These are phyloP conservation scores for Halophytophthora polymorphica DNA, from an alignment of 352 stramenopile species.

Conservation along the genomic window DNA sequence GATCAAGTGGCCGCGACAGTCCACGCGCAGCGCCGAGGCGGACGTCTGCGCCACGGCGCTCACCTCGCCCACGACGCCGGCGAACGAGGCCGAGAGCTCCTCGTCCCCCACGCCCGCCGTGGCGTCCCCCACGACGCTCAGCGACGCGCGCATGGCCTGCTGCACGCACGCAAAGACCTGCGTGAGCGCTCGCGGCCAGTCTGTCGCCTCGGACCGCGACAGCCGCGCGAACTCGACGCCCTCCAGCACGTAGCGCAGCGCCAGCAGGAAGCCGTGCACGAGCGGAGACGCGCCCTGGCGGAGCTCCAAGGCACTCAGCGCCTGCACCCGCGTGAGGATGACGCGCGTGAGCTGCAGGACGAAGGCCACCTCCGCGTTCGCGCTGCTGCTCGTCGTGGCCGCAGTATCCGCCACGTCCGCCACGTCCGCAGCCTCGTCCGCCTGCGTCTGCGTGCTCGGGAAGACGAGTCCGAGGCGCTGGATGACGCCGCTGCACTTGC, in stretches of 20 bases:
- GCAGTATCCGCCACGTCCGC: too few relatives aligned
- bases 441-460: slow-evolving; percentile 6
- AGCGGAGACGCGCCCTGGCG: slow-evolving; percentile 56
- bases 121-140: slow-evolving; percentile 72
- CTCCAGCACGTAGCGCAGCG: slow-evolving; percentile 75
- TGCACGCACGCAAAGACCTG: slow-evolving; percentile 55
- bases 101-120: slow-evolving; percentile 63
- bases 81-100: slow-evolving; percentile 58
- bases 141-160: slow-evolving; percentile 57
- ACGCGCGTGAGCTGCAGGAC: slow-evolving; percentile 55
- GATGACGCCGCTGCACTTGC: slow-evolving; percentile 49
- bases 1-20: slow-evolving; percentile 80
- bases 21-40: slow-evolving; percentile 59
- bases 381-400: too few relatives aligned
- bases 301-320: slow-evolving; percentile 24
- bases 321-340: slow-evolving; percentile 41
- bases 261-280: slow-evolving; percentile 74
- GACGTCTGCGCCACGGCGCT: slow-evolving; percentile 47
- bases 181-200: slow-evolving; percentile 47
- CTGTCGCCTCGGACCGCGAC: slow-evolving; percentile 12
- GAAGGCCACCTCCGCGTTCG: slow-evolving; percentile 37
- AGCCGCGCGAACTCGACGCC: slow-evolving; percentile 42
- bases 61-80: slow-evolving; percentile 65
- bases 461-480: slow-evolving; percentile 37
- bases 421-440: slow-evolving; percentile 2